Evolutionary conservation across 2,329 filamentous ascomycete genomes (phyloP).

Genomic region (Alternaria metachromatica): DNA sequence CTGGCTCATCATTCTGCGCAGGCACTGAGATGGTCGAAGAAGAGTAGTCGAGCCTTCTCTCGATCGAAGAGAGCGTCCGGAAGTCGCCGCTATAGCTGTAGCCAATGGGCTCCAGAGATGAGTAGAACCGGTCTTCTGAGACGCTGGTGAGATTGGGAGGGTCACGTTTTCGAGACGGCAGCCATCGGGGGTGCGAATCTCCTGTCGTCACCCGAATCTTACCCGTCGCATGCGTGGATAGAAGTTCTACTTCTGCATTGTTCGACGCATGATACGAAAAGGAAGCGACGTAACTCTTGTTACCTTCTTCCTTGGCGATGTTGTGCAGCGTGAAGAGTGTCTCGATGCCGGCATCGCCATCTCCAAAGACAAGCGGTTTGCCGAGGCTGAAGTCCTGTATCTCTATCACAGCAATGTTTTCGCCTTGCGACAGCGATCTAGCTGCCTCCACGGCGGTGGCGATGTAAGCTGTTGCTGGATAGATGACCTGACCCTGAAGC

Average conservation of each 20-base stretch:
- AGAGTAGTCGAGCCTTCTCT: neutral
- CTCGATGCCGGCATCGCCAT: neutral
- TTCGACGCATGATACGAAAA: neutral
- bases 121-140: neutral
- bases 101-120: neutral
- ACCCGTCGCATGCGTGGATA: neutral
- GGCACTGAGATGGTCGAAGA: neutral
- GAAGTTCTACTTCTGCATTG: neutral
- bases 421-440: neutral
- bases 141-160: neutral
- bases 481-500: neutral
- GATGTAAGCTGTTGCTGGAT: neutral
- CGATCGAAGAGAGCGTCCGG: neutral
- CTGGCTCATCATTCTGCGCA: neutral
- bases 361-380: neutral
- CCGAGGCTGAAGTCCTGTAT: neutral
- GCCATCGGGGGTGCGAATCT: neutral
- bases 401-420: neutral
- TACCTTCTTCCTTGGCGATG: neutral
- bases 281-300: neutral
- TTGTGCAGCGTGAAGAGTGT: neutral
- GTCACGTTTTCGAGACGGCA: neutral
- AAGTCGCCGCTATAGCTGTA: neutral
- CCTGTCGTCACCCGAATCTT: neutral
- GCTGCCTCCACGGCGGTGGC: neutral